These are phyloP conservation scores for Diaporthe amygdali DNA, from an alignment of 2,329 filamentous ascomycete genomes.

Conservation along the genomic window DNA sequence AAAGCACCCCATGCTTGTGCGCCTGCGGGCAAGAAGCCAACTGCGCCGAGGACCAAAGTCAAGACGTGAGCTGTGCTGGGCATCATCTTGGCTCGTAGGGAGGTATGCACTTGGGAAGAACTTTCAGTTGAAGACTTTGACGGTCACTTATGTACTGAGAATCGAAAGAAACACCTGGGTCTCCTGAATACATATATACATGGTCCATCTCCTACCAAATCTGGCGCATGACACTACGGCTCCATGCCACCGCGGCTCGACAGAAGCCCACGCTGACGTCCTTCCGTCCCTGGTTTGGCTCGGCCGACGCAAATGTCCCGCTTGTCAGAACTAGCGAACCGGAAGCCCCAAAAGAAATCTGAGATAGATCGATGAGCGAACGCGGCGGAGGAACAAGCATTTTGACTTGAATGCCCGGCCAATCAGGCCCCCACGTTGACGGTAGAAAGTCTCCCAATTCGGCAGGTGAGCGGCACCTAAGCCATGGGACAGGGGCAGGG, in stretches of 20 bases:
- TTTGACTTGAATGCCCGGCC: not conserved
- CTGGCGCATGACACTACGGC: not conserved
- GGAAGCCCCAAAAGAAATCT: not conserved
- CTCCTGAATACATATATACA: not conserved
- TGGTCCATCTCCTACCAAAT: not conserved
- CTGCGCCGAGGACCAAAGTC: not conserved
- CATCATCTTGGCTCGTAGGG: not conserved
- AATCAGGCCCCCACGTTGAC: not conserved
- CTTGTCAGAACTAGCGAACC: slow-evolving; percentile 5
- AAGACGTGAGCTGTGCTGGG: not conserved
- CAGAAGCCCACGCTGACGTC: not conserved
- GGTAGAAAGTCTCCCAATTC: not conserved
- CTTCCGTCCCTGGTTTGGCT: slow-evolving; percentile 8
- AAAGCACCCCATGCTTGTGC: slow-evolving; percentile 45
- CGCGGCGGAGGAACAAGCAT: not conserved
- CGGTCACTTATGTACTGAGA: not conserved
- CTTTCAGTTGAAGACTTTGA: not conserved
- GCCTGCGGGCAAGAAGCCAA: not conserved
- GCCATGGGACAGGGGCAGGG: not conserved
- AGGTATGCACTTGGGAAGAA: not conserved
- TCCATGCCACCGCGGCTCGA: not conserved
- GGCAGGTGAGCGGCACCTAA: not conserved
- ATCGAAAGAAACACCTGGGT: not conserved
- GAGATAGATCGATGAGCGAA: not conserved
- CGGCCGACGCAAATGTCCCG: not conserved